Evolutionary conservation across 345 rosid genomes (phyloP), one percentile per base, ranked within the genome.

Genomic region (Aethionema arabicum): DNA sequence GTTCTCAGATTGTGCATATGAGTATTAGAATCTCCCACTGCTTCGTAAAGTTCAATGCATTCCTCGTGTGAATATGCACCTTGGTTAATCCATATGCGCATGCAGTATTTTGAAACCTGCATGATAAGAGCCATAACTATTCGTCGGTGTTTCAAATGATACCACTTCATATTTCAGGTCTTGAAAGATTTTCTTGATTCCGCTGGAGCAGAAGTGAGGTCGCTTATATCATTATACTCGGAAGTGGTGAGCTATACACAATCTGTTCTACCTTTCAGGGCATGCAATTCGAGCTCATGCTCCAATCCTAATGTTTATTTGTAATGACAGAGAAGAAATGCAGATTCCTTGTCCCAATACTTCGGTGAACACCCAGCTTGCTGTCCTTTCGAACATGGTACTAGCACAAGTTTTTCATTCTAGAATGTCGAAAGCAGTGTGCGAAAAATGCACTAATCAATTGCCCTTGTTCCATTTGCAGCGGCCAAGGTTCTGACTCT

Each of bases 311-410:
- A 57, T 15, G 15, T 32, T 16, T n/a, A 16, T 15, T 27, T 57
- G 51, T 63, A n/a, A 40, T 48, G 74, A 59, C 83, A 93, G 99
- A 97, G 99, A 56, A 79, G 83, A 77, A 93, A 82, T 80, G 97
- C 97, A 10, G 99, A 93, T 84, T 90, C 96, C 4, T 74, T 93
- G 76, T 85, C 90, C 29, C 99, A 85, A 41, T 93, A 93, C 74
- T 90, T 93, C 33, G 97, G 97, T 62, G 97, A 93, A 77, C 97
- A 93, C 83, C 99, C 99, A 41, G 82, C 88, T 57, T 85, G 96
- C 9, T 93, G 97, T 62, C 99, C 99, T 70, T 93, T 90, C 55
- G 99, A 93, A 69, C 99, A 93, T 87, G 99, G 99, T 93, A 67
- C 51, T 43, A 14, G 9, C 41, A 46, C 35, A 41, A 15, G 7